Percentiles rank a stretch among this genome's conserved stretches.
Conservation (phyloP, 108 stramenopile genomes). For the Chaetoceros tenuissimus region DNA sequence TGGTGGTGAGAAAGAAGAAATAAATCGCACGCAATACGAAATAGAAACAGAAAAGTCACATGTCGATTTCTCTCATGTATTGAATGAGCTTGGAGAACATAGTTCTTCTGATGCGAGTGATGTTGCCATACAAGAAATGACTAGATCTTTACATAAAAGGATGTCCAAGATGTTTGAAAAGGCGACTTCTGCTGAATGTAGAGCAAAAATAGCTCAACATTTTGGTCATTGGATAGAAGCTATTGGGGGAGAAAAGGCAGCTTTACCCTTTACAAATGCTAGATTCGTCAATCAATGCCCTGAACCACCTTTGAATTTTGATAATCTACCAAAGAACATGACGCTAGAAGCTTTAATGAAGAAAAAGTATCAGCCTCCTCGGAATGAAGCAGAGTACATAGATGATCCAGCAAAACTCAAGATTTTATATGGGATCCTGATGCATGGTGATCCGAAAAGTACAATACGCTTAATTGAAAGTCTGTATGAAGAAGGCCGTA, state of each 20-base stretch:
- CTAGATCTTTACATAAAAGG: conserved; percentile 13
- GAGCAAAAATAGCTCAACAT: conserved; percentile 66
- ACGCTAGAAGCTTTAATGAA: conserved; percentile 50
- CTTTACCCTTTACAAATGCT: conserved; percentile 53
- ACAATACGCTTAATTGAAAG: conserved; percentile 80
- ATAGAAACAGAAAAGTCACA: neutral
- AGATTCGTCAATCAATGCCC: conserved; percentile 47
- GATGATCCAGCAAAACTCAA: conserved; percentile 49
- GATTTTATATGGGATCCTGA: conserved; percentile 75
- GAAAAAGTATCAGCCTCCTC: conserved; percentile 65
- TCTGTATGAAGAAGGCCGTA: conserved; percentile 46
- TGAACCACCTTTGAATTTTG: conserved; percentile 48
- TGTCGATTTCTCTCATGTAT: neutral
- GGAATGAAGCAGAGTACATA: conserved; percentile 53
- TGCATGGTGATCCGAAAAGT: conserved; percentile 57
- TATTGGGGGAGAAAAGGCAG: conserved; percentile 51
- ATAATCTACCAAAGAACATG: conserved; percentile 59
- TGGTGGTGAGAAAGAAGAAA: neutral
- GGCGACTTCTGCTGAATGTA: conserved; percentile 67
- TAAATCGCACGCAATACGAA: neutral
- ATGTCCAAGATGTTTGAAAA: conserved; percentile 46
- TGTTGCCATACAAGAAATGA: neutral
- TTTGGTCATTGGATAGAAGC: conserved; percentile 66
- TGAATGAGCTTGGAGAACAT: neutral
- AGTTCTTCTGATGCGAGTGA: neutral